phyloP scores from a whole-genome alignment of 2,329 filamentous ascomycete species.

The Epichloe uncinata region DNA sequence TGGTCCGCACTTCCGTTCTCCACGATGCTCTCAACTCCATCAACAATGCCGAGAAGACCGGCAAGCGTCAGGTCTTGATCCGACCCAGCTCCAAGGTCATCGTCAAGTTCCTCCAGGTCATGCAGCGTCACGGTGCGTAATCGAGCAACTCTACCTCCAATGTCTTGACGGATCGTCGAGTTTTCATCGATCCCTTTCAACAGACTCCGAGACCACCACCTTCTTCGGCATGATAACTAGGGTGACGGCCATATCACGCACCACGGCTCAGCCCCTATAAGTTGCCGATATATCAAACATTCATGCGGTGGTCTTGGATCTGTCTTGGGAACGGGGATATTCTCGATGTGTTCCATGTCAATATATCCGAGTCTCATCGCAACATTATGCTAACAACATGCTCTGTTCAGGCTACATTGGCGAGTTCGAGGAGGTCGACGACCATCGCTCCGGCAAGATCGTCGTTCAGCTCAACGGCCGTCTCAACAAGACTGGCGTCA shows the following conservation, averaged over 20 bases:
- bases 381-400: conserved; percentile 54
- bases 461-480: conserved; percentile 98
- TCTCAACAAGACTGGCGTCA: conserved; percentile 98
- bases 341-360: conserved; percentile 8
- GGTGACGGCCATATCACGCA: conserved; percentile 61
- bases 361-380: conserved; percentile 84
- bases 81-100: conserved; percentile 99
- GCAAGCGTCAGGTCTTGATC: conserved; percentile 99
- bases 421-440: conserved; percentile 98
- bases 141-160: not conserved
- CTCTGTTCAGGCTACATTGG: conserved; percentile 74
- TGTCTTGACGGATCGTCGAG: not conserved
- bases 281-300: conserved; percentile 84
- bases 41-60: conserved; percentile 99
- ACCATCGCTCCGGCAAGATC: conserved; percentile 99
- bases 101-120: conserved; percentile 96
- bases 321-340: conserved; percentile 13
- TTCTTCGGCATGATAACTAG: conserved; percentile 99
- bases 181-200: not conserved
- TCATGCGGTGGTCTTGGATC: conserved; percentile 72
- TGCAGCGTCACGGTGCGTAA: conserved; percentile 97
- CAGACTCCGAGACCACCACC: conserved; percentile 9
- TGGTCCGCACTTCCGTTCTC: conserved; percentile 98
- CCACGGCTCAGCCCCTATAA: conserved; percentile 99
- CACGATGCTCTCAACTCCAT: conserved; percentile 98